phyloP scores from a whole-genome alignment of 495 filamentous ascomycete genomes.

The Tirmania nivea region DNA sequence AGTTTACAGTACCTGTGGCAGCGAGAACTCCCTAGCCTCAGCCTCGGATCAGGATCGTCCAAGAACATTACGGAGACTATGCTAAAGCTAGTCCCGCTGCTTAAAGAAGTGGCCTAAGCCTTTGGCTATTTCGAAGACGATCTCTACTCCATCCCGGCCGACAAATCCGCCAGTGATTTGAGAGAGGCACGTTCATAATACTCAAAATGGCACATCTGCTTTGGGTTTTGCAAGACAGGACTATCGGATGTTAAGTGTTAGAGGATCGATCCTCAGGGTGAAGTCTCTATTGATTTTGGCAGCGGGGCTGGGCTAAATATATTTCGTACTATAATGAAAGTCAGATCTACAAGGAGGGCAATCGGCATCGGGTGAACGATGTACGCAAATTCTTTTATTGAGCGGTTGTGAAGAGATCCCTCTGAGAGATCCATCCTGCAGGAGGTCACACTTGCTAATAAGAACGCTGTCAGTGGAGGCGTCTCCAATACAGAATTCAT shows the following conservation, averaged over 20 bases:
- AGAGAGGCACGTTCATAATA: slow-evolving; percentile 15
- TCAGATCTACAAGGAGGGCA: slow-evolving; percentile 31
- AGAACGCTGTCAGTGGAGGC: slow-evolving; percentile 24
- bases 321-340: slow-evolving; percentile 35
- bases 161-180: slow-evolving; percentile 41
- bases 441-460: slow-evolving; percentile 31
- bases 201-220: too few species aligned
- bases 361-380: slow-evolving; percentile 48
- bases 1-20: too few species aligned
- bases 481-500: slow-evolving; percentile 30
- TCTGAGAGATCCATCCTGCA: slow-evolving; percentile 6
- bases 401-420: too few species aligned
- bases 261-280: slow-evolving; percentile 24
- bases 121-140: slow-evolving; percentile 40
- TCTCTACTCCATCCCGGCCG: slow-evolving; percentile 30
- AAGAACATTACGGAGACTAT: too few species aligned
- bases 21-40: too few species aligned
- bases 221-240: too few species aligned
- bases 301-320: slow-evolving; percentile 43
- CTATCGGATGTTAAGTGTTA: too few species aligned
- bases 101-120: slow-evolving; percentile 28
- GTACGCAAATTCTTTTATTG: slow-evolving; percentile 21
- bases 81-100: slow-evolving; percentile 4
- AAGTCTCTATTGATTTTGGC: slow-evolving; percentile 41
- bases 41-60: too few species aligned